Base-by-base conservation (phyloP, 495 filamentous ascomycete genomes). In the Amorphotheca resinae region DNA sequence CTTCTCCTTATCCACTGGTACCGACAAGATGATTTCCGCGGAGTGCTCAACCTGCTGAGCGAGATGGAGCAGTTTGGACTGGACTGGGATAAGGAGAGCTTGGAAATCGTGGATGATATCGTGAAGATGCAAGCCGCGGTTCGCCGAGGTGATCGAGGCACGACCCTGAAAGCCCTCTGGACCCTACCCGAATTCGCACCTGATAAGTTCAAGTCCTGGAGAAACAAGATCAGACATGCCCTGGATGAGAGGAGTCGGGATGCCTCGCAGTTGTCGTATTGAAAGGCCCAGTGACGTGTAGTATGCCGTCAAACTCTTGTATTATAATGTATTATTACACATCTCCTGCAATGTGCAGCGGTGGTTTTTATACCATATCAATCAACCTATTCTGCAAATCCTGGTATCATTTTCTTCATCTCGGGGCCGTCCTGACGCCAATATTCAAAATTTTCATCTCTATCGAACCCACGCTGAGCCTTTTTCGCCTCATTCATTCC, bases 21-120 rank as follows among this genome's bases (percentile, higher is more conserved):
- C 23, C 68, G 70, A 2, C 75, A 76, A 48, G 65, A 69, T 4
- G 75, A 91, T 51, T 60, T 83, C 1, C 51, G 61, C 8, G 70
- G 67, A 8, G 71, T 88, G 25, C 55, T 78, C 9, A 64, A 74
- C 9, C 61, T 87, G 3, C 61, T 93, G 5, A 60, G 65, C 32
- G 85, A 95, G 59, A 95, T 95, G 87, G 76, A 82, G 30, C 58
- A 70, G 7, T 73, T 66, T 1, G 85, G 83, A 6, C 58, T 89
- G 18, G 72, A 73, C 15, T 70, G 73, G 23, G 70, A 86, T 47
- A 46, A 47, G 0, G 64, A 64, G n/a, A 84, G 82, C 1, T 54
- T 67, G 9, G 49, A 50, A 0, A 48, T 87, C 11, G 49, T 88
- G 3, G 9, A 52, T 3, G 47, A 48, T 9, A 61, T 65, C 16